Evolutionary conservation across 1,284 basidiomycete genomes (phyloP).

Genomic region (Ceratobasidium sp.): DNA sequence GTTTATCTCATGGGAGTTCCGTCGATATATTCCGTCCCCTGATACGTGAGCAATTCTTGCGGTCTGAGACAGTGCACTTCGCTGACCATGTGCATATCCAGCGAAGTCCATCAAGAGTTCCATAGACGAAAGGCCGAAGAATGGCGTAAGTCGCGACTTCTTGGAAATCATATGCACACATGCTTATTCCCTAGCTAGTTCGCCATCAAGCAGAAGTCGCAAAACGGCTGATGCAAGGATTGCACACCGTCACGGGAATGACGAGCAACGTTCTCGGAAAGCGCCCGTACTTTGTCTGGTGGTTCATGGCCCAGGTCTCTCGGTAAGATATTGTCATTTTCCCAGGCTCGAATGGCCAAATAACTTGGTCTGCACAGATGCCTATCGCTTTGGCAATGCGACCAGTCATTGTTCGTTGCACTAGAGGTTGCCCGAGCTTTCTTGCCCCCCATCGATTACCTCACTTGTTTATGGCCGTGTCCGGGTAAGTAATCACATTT

Average conservation of each 20-base stretch:
- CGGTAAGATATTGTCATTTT: conserved; percentile 54
- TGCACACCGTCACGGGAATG: conserved; percentile 69
- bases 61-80: neutral
- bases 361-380: conserved; percentile 54
- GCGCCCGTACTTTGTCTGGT: conserved; percentile 74
- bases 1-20: conserved; percentile 73
- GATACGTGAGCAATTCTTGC: conserved; percentile 57
- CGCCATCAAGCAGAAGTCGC: conserved; percentile 68
- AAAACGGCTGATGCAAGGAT: conserved; percentile 63
- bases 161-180: neutral
- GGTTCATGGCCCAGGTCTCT: conserved; percentile 77
- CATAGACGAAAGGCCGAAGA: conserved; percentile 71
- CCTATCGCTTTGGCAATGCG: conserved; percentile 67
- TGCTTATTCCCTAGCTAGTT: conserved; percentile 53
- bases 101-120: conserved; percentile 62
- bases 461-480: conserved; percentile 73
- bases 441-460: conserved; percentile 67
- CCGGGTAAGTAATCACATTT: conserved; percentile 54
- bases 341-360: neutral
- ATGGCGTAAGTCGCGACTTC: conserved; percentile 65
- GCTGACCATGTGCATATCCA: conserved; percentile 45
- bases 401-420: conserved; percentile 65
- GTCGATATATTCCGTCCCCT: conserved; percentile 66
- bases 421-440: conserved; percentile 70
- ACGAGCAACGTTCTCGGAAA: conserved; percentile 60